These are phyloP conservation scores for Ogataea allantospora DNA, from an alignment of 805 yeast genomes.

Conservation along the genomic window DNA sequence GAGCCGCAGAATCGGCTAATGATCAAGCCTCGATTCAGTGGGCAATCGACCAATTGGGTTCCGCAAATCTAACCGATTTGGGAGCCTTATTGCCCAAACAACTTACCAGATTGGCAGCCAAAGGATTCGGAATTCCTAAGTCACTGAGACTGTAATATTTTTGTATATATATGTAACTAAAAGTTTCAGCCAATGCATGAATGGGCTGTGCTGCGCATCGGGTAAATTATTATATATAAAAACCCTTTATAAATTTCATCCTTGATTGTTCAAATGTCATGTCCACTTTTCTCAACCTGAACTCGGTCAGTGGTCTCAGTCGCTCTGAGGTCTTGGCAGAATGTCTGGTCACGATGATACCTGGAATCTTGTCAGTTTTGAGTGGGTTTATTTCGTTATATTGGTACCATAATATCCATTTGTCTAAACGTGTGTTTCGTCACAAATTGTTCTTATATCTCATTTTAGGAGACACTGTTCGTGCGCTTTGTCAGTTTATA, in stretches of 20 bases:
- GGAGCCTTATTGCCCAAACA: constrained; percentile 42
- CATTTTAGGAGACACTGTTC: constrained; percentile 11
- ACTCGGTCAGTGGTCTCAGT: neutral
- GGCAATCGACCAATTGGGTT: constrained; percentile 40
- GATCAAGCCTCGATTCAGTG: constrained; percentile 35
- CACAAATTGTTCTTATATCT: constrained; percentile 18
- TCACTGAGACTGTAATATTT: too few species aligned
- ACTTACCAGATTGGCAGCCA: constrained; percentile 17
- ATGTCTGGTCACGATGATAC: constrained; percentile 15
- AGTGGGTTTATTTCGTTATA: constrained; percentile 17
- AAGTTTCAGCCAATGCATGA: too few species aligned
- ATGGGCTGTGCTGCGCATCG: too few species aligned
- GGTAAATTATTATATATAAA: too few species aligned
- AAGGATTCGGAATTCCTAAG: neutral
- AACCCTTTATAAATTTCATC: too few species aligned
- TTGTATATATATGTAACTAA: too few species aligned
- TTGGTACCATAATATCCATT: constrained; percentile 20
- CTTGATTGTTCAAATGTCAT: neutral
- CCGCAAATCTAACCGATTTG: constrained; percentile 29
- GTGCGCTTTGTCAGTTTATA: constrained; percentile 15
- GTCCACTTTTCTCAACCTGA: neutral
- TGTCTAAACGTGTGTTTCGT: constrained; percentile 16
- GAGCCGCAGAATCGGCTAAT: constrained; percentile 35
- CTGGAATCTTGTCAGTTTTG: constrained; percentile 16
- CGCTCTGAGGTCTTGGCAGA: constrained; percentile 6